Evolutionary conservation across 805 yeast genomes (phyloP), one percentile per base, ranked within the genome.

Genomic region (Peterozyma xylosa): DNA sequence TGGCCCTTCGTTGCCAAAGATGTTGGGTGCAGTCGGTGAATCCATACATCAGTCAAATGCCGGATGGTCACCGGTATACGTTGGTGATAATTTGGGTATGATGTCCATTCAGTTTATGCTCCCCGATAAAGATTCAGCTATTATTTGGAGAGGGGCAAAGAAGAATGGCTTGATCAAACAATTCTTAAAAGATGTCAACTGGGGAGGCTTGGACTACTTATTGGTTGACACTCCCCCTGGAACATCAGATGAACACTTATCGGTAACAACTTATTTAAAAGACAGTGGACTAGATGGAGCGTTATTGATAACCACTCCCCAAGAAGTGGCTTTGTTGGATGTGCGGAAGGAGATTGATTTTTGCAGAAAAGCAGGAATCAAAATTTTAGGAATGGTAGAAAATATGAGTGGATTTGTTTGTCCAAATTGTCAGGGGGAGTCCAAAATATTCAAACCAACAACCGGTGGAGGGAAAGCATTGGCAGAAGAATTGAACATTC

Each of bases 401-500:
- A 93, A 93, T 61, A 93, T 93, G 99, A 79, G 96, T 9, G 99
- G 99, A 2, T 93, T 93, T 66, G 98, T 93, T 13, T 93, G 99
- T 60, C 99, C 99, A 3, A 79, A 72, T 56, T 93, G 99, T 64
- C 78, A 86, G 49, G 93, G 93, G 9, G 86, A 90, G 63, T 86
- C 96, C 0, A 79, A 82, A 55, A 90, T 93, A 4, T 93, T 93
- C 64, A 82, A 83, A 48, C 87, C 99, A 13, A 93, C 99, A 1
- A 93, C 99, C 0, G 99, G 99, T 13, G 99, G 99, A 16, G 99
- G 98, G 9, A 73, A 77, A 53, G 78, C 79, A 30, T 66, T 93
- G 37, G 93, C 97, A 45, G 66, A 81, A 52, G 99, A 93, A 48
- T 60, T 86, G 59, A 73, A 69, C 11, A 73, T 93, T 13, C 83